Conservation (phyloP, 768 basidiomycete genomes). For the Leccinum aurantiacum region DNA sequence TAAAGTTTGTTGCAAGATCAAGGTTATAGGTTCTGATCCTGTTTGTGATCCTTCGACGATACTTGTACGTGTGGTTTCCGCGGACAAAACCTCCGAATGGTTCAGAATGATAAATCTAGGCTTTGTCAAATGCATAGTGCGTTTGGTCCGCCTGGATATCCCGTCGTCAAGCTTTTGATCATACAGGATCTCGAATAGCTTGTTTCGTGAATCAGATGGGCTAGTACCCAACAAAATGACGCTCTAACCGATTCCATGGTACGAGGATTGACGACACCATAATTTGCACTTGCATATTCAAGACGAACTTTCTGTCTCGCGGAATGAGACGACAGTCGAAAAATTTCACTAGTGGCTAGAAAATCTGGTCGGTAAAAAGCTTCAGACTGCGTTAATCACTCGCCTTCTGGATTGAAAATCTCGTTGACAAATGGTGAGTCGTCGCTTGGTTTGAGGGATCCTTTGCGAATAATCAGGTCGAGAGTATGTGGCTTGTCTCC, state of each 20-base stretch:
- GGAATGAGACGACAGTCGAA: conserved; percentile 36
- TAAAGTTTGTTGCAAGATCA: conserved; percentile 38
- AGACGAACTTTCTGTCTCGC: conserved; percentile 36
- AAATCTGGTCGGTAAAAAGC: not conserved
- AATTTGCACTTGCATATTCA: conserved; percentile 53
- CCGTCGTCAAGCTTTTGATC: conserved; percentile 47
- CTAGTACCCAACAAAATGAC: not conserved
- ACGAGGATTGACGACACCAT: conserved; percentile 51
- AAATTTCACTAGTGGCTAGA: conserved; percentile 44
- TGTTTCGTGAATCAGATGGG: not conserved
- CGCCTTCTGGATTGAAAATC: conserved; percentile 51
- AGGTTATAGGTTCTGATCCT: conserved; percentile 16
- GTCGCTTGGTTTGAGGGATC: conserved; percentile 51
- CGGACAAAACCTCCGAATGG: conserved; percentile 38
- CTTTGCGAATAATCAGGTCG: conserved; percentile 52
- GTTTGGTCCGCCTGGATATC: conserved; percentile 37
- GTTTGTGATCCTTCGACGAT: not conserved
- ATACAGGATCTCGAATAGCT: conserved; percentile 54
- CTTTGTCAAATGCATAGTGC: conserved; percentile 6
- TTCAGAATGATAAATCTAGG: conserved; percentile 39
- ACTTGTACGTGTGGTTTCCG: conserved; percentile 11
- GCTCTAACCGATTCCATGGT: conserved; percentile 43
- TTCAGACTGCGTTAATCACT: conserved; percentile 13
- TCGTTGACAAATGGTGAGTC: conserved; percentile 55
- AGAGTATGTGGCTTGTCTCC: conserved; percentile 37